Conservation (phyloP, 352 stramenopile genomes). For the Globisporangium abappressorium region DNA sequence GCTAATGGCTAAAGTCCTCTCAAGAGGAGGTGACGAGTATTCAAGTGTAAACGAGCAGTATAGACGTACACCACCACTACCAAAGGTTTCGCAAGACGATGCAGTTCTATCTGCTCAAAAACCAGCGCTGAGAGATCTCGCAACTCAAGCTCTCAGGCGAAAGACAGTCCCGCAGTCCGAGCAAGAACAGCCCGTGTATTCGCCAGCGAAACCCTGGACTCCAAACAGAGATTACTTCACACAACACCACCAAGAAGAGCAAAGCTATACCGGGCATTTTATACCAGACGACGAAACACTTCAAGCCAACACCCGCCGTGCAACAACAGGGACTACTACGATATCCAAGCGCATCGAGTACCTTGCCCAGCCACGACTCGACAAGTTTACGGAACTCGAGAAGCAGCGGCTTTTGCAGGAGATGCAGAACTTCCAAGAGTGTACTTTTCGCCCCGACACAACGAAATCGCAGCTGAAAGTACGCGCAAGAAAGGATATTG, state of each 20-base stretch:
- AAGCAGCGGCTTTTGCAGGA: conserved; percentile 57
- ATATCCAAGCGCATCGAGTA: conserved; percentile 33
- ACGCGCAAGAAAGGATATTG: neutral
- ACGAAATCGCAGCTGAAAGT: conserved; percentile 17
- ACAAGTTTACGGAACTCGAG: conserved; percentile 57
- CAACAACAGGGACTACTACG: neutral
- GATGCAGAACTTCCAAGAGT: conserved; percentile 58
- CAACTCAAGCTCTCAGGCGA: neutral
- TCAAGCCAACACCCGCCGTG: neutral
- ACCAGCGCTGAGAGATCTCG: no score
- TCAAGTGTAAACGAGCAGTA: neutral
- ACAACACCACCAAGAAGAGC: neutral
- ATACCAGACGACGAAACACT: neutral
- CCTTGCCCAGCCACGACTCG: conserved; percentile 51
- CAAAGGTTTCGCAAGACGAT: conserved; percentile 1
- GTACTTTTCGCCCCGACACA: conserved; percentile 62
- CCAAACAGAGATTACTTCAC: neutral
- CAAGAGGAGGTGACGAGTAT: neutral
- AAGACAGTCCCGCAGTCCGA: conserved; percentile 1
- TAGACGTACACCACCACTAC: neutral
- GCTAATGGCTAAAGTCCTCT: neutral
- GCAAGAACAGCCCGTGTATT: neutral
- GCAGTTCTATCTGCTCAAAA: neutral
- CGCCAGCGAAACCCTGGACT: neutral
- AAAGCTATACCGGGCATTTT: neutral